Evolutionary conservation across 208 protist genomes (phyloP), one percentile per base, ranked within the genome.

Genomic region (Wallacemonas sp.): DNA sequence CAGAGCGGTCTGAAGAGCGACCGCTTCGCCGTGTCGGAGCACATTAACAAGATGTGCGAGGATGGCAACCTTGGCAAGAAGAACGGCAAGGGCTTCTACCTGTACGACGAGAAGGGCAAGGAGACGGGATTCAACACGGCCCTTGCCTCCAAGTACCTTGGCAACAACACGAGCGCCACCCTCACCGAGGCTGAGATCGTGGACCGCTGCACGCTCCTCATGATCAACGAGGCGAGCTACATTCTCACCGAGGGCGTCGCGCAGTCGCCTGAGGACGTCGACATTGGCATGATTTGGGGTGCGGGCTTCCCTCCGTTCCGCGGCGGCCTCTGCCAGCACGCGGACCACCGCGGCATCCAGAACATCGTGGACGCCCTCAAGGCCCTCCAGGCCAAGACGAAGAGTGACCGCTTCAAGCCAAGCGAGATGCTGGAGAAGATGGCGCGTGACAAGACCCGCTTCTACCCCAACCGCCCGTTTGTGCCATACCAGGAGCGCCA

Each of bases 231-330:
- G 52, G 90, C 90, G 1, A 65, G 64, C 6, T 74, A 75, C 41
- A 93, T 94, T 64, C 73, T 96, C 0, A 58, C 80, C 43, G 87
- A 94, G 61, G 78, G 77, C 5, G 71, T 96, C 65, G 87, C 80
- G 14, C 55, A 67, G 34, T 77, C 72, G 2, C 74, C 90, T 2
- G 81, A 90, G 65, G 88, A 93, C 58, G 83, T 93, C 26, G 90
- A 96, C 68, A 84, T 90, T 27, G 90, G 86, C 14, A 92, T 94
- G 87, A 80, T 96, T 55, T 96, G 84, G 68, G 90, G 90, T 48
- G 87, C 84, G 24, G 90, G 90, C 39, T 96, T 96, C 70, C 74
- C 90, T 5, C 76, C 90, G 29, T 94, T 89, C 72, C 77, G 87
- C 16, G 90, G 90, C n/a, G 90, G 90, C 8, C 73, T 94, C 4